Base-by-base conservation (phyloP, 23 red algal species). In the Gracilaria gracilis region DNA sequence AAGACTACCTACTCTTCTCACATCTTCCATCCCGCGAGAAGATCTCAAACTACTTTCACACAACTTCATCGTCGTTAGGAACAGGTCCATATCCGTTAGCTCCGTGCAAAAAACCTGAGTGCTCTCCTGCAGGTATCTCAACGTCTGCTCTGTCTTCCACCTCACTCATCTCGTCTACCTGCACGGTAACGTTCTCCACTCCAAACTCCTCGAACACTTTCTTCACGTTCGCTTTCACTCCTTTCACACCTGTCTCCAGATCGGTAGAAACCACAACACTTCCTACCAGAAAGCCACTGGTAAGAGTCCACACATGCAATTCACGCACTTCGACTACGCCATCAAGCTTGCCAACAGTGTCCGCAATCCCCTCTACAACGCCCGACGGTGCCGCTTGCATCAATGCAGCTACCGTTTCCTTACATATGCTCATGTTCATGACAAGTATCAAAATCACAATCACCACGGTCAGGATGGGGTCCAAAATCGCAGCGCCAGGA, bases 291-390 rank as follows among this genome's bases (percentile, higher is more conserved):
- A 38, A 66, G 0, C 90, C 90, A 40, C 58, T 79, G 21, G 90
- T 93, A 15, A 93, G 20, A 2, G 90, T 93, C 90, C 90, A 93
- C 71, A 93, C 90, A 67, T 86, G 90, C 21, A 86, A 62, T 19
- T 66, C 20, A 1, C 82, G 40, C 54, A 93, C 82, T 25, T 46
- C 57, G 0, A 15, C 29, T 5, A 93, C 90, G 64, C 69, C 79
- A 0, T 85, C 51, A 32, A 86, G 33, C 42, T 79, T 67, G 9
- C 24, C 71, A n/a, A 93, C 51, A 38, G 16, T 20, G 0, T 34
- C 46, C n/a, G 57, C 55, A 34, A 93, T 57, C 19, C 61, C 81
- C 0, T 79, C 46, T 0, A 93, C 46, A 27, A 90, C 33, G 15
- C 71, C 73, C 16, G 48, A 14, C 9, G 82, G 82, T 20, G 83